Evolutionary conservation across 2,329 filamentous ascomycete species (phyloP).

Genomic region (Aspergillus niger): DNA sequence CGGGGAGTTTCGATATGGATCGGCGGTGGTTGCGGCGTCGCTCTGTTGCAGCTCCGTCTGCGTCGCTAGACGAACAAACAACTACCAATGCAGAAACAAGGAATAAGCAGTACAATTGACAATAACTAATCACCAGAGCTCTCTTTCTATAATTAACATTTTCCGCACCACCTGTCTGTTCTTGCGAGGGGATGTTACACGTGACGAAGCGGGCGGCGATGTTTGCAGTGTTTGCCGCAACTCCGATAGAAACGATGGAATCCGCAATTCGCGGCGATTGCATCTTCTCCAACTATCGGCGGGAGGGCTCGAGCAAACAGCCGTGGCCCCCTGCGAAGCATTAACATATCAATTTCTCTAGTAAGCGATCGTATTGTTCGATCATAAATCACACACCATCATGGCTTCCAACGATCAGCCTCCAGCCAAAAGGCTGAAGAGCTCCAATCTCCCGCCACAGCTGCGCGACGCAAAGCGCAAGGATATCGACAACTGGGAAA

Average conservation of each 20-base stretch:
- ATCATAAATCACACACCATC: neutral
- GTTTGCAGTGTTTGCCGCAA: slow-evolving; percentile 4
- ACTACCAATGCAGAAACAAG: too few species aligned
- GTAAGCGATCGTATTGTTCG: neutral
- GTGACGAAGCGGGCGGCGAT: neutral
- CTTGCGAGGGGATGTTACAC: neutral
- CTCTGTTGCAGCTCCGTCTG: neutral
- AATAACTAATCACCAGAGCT: too few species aligned
- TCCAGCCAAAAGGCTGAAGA: slow-evolving; percentile 44
- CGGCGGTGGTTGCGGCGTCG: slow-evolving; percentile 5
- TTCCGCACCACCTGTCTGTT: neutral
- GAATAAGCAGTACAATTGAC: too few species aligned
- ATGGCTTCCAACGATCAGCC: slow-evolving; percentile 42
- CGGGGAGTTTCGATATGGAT: slow-evolving; percentile 30
- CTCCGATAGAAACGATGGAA: slow-evolving; percentile 1
- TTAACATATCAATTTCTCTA: neutral
- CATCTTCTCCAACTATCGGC: slow-evolving; percentile 5
- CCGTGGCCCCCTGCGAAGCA: slow-evolving; percentile 4
- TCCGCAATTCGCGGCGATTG: slow-evolving; percentile 1
- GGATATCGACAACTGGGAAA: slow-evolving; percentile 97
- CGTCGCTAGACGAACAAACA: too few species aligned
- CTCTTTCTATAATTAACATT: too few species aligned
- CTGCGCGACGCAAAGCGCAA: slow-evolving; percentile 67
- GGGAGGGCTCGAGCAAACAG: slow-evolving; percentile 6
- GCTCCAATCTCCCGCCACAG: slow-evolving; percentile 37